These are phyloP conservation scores for Podospora appendiculata DNA, from an alignment of 495 filamentous ascomycete species.

Conservation along the genomic window DNA sequence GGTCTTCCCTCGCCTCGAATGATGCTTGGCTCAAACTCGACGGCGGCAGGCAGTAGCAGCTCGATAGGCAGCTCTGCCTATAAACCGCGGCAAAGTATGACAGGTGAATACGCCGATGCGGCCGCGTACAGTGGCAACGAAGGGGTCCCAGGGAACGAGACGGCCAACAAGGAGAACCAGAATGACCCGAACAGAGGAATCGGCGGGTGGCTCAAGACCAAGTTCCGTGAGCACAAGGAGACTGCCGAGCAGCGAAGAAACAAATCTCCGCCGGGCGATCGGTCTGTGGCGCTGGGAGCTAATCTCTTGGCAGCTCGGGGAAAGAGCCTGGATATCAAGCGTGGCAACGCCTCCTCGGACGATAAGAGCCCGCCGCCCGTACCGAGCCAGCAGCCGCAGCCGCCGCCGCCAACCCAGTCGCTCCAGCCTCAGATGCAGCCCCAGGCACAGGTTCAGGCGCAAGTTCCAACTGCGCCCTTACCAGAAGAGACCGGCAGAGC, in stretches of 20 bases:
- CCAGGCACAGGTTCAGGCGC: not conserved
- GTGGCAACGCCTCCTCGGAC: slow-evolving; percentile 8
- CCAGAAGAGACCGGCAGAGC: no score
- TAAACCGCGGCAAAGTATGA: slow-evolving; percentile 46
- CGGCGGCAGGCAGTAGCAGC: slow-evolving; percentile 61
- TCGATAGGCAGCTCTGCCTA: slow-evolving; percentile 53
- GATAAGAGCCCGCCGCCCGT: slow-evolving; percentile 18
- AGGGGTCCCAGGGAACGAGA: slow-evolving; percentile 29
- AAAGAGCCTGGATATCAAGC: slow-evolving; percentile 37
- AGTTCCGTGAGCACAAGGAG: slow-evolving; percentile 71
- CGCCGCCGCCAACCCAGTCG: not conserved
- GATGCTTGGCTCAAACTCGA: slow-evolving; percentile 48
- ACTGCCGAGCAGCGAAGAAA: slow-evolving; percentile 49
- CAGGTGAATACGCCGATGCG: slow-evolving; percentile 45
- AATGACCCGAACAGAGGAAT: slow-evolving; percentile 55
- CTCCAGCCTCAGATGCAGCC: not conserved
- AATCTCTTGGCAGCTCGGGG: slow-evolving; percentile 24
- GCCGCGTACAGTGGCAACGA: slow-evolving; percentile 24
- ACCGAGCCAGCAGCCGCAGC: not conserved
- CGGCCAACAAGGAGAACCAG: slow-evolving; percentile 41
- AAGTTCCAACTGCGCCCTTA: not conserved
- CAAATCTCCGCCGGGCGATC: slow-evolving; percentile 38
- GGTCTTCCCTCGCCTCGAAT: slow-evolving; percentile 40
- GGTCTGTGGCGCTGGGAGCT: slow-evolving; percentile 11
- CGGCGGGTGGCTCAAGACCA: slow-evolving; percentile 76